These are phyloP conservation scores for Pycnococcus provasolii DNA, from an alignment of 139 green algal genomes.

Conservation along the genomic window DNA sequence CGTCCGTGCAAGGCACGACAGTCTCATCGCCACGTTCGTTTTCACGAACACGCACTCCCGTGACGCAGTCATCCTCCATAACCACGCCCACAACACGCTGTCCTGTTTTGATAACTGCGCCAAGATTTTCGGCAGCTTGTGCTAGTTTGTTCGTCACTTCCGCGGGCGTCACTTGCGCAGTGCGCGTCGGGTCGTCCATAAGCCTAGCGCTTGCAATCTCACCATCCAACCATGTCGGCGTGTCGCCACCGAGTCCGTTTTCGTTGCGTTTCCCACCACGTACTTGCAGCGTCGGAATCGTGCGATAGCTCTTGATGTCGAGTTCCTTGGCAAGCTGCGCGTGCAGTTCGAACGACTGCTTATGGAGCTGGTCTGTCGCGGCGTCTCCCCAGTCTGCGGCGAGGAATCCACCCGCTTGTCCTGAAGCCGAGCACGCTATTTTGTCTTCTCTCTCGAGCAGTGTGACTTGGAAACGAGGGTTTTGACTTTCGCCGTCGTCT, in stretches of 20 bases:
- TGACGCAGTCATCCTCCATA: constrained; percentile 1
- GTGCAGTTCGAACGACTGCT: constrained; percentile 32
- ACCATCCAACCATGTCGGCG: constrained; percentile 20
- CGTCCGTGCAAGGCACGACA: constrained; percentile 17
- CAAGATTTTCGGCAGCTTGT: neutral
- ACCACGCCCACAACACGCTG: neutral
- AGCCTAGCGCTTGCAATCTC: neutral
- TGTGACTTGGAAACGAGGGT: neutral
- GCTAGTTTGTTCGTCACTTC: constrained; percentile 21
- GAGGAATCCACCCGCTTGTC: constrained; percentile 40
- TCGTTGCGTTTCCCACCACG: neutral
- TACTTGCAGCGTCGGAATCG: constrained; percentile 22
- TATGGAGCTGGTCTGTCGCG: constrained; percentile 23
- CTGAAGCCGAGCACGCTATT: constrained; percentile 28
- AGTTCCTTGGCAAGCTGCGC: constrained; percentile 34
- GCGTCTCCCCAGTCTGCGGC: constrained; percentile 33
- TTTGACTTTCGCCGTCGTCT: neutral
- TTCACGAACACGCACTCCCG: constrained; percentile 4
- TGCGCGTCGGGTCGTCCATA: constrained; percentile 13
- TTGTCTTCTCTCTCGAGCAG: neutral
- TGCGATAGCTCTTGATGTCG: constrained; percentile 21
- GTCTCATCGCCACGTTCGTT: neutral
- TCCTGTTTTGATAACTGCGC: neutral
- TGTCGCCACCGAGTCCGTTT: neutral
- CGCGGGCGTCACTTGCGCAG: constrained; percentile 24